Evolutionary conservation across 495 filamentous ascomycete genomes (phyloP), one percentile per base, ranked within the genome.

Genomic region (Aspergillus asperescens): DNA sequence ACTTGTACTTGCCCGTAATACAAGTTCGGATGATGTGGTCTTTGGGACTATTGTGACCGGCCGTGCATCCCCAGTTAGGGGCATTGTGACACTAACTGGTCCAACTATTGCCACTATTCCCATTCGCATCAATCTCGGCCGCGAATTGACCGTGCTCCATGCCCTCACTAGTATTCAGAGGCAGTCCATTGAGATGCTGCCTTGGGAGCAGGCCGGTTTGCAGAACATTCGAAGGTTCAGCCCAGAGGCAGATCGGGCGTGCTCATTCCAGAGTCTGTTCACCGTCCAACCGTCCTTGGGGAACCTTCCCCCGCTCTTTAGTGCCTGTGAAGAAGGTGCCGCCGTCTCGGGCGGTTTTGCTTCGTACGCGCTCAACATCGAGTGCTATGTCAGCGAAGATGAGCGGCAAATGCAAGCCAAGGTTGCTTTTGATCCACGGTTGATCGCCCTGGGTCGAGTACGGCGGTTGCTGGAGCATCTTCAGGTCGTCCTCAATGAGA

Each of bases 101-200:
- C 58, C 64, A 9, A 78, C 78, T 42, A 78, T 86, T 41, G 72
- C 81, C 0, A 84, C 83, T 0, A 66, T 84, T 12, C 83, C 83
- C 0, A 53, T 80, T 7, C 71, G 81, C 7, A 61, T 82, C 13
- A 46, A 35, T 0, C 24, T 65, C 12, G 48, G 58, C 20, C 32
- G 8, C 5, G 12, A 38, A 5, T 5, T 38, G 2, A 13, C 46
- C 3, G 32, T 38, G 10, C n/a, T 10, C 5, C 16, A 24, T 1
- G 31, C 16, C 18, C 22, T 45, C n/a, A 38, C 52, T 7, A 20
- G 5, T 4, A 24, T 45, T 5, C 44, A 48, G 7, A 13, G 32
- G 18, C 18, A 18, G 37, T 5, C 5, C 7, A 20, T 12, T 4
- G 7, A 20, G 3, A 63, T 74, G 52, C 65, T 70, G 8, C 60